phyloP scores from a whole-genome alignment of 768 basidiomycete species.

The Pholiota microspora region DNA sequence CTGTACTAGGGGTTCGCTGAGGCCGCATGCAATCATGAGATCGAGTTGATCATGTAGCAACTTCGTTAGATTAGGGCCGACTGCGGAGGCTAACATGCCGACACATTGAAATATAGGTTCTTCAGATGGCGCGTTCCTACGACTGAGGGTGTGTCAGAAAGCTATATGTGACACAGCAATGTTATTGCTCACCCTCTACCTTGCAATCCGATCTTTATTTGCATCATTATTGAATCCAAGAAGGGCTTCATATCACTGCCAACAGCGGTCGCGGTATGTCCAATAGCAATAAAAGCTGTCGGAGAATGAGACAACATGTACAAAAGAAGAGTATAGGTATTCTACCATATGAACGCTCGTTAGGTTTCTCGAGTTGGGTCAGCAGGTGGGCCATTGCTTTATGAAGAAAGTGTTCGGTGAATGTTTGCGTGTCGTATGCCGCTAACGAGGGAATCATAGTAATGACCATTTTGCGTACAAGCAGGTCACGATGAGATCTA shows the following conservation, averaged over 20 bases:
- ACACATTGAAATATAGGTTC: slow-evolving; percentile 98
- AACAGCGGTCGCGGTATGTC: slow-evolving; percentile 89
- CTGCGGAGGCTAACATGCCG: slow-evolving; percentile 92
- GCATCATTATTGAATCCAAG: slow-evolving; percentile 84
- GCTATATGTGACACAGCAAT: background rate
- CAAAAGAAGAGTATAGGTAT: slow-evolving; percentile 2
- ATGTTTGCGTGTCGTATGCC: slow-evolving; percentile 90
- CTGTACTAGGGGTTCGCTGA: slow-evolving; percentile 85
- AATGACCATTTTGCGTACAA: slow-evolving; percentile 93
- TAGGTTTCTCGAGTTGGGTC: slow-evolving; percentile 83
- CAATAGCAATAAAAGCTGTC: slow-evolving; percentile 92
- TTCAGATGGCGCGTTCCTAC: slow-evolving; percentile 90
- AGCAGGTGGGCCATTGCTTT: slow-evolving; percentile 92
- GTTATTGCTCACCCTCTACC: slow-evolving; percentile 63
- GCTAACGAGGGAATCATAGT: slow-evolving; percentile 94
- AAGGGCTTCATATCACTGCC: slow-evolving; percentile 96
- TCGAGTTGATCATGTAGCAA: slow-evolving; percentile 95
- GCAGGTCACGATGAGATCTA: slow-evolving; percentile 80
- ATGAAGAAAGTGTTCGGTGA: slow-evolving; percentile 88
- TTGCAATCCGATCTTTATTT: slow-evolving; percentile 88
- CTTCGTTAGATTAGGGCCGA: slow-evolving; percentile 95
- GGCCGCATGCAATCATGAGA: slow-evolving; percentile 91
- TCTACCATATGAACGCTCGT: slow-evolving; percentile 85
- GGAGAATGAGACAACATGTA: slow-evolving; percentile 10
- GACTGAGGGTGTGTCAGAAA: slow-evolving; percentile 33